Percentiles rank a stretch among this genome's conserved stretches.
These are phyloP conservation scores for Coemansia guatemalensis DNA, from an alignment of 192 early-diverging fungal species.

Conservation along the genomic window DNA sequence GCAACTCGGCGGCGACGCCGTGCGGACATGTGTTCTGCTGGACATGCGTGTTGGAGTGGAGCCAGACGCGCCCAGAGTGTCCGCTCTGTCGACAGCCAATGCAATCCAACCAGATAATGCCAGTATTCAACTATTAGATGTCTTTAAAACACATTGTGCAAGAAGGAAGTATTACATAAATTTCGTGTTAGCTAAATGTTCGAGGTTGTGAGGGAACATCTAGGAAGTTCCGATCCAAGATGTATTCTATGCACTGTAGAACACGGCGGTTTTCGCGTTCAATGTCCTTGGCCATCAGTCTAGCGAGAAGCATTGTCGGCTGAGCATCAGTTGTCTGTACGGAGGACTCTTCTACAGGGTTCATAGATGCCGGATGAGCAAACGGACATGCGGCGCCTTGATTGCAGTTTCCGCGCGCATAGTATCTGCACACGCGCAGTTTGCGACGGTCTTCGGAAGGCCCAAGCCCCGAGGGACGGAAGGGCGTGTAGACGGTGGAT, in stretches of 20 bases:
- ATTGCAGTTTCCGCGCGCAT: slow-evolving; percentile 26
- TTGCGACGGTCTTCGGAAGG: slow-evolving; percentile 36
- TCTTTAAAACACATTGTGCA: background rate
- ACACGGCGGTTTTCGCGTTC: slow-evolving; percentile 49
- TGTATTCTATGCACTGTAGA: slow-evolving; percentile 43
- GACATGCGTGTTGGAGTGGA: slow-evolving; percentile 92
- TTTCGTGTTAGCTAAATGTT: background rate
- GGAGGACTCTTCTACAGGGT: background rate
- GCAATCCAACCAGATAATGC: slow-evolving; percentile 68
- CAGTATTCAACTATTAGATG: slow-evolving; percentile 69
- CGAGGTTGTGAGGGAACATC: slow-evolving; percentile 7
- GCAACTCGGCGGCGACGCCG: slow-evolving; percentile 75
- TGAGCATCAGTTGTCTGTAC: background rate
- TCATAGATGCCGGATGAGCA: slow-evolving; percentile 25
- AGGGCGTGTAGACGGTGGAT: slow-evolving; percentile 9
- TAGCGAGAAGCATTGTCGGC: slow-evolving; percentile 18
- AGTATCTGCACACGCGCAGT: slow-evolving; percentile 37
- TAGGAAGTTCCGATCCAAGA: slow-evolving; percentile 27
- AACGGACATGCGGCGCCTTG: slow-evolving; percentile 30
- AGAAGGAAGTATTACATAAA: background rate
- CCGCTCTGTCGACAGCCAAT: slow-evolving; percentile 88
- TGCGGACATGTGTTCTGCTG: slow-evolving; percentile 98
- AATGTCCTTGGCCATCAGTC: slow-evolving; percentile 52
- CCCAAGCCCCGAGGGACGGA: slow-evolving; percentile 28
- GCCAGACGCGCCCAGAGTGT: slow-evolving; percentile 88